Conservation (phyloP, 1,284 basidiomycete species). For the Cronartium quercuum region DNA sequence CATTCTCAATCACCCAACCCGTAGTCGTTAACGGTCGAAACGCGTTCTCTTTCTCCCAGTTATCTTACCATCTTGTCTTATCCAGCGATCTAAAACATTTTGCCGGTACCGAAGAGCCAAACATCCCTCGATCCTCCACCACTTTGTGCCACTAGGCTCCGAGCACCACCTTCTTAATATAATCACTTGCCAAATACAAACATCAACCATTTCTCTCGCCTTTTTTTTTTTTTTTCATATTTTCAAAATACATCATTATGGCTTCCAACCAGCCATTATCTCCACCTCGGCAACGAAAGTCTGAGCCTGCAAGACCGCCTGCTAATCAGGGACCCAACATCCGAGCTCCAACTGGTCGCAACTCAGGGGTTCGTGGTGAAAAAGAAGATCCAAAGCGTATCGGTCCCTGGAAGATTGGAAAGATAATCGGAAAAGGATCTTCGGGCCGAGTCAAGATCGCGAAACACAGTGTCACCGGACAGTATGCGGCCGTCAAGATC, state of each 20-base stretch:
- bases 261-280: background rate
- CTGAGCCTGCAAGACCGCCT: slow-evolving; percentile 15
- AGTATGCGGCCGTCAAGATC: slow-evolving; percentile 94
- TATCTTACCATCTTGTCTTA: background rate
- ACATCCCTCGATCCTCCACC: slow-evolving; percentile 1
- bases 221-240: background rate
- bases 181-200: background rate
- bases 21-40: too few species aligned
- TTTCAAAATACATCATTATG: background rate
- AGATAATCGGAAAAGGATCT: slow-evolving; percentile 83
- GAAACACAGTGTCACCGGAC: slow-evolving; percentile 74
- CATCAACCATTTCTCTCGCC: background rate
- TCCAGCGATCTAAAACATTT: background rate
- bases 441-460: slow-evolving; percentile 88
- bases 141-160: too few species aligned
- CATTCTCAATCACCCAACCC: too few species aligned
- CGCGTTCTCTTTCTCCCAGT: background rate
- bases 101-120: background rate
- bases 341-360: background rate
- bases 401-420: slow-evolving; percentile 87
- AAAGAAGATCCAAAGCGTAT: slow-evolving; percentile 57
- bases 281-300: slow-evolving; percentile 11
- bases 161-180: too few species aligned
- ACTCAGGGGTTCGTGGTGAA: slow-evolving; percentile 40
- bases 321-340: background rate